Conservation (phyloP, 805 yeast genomes). For the Zygosaccharomyces gambellarensis region DNA sequence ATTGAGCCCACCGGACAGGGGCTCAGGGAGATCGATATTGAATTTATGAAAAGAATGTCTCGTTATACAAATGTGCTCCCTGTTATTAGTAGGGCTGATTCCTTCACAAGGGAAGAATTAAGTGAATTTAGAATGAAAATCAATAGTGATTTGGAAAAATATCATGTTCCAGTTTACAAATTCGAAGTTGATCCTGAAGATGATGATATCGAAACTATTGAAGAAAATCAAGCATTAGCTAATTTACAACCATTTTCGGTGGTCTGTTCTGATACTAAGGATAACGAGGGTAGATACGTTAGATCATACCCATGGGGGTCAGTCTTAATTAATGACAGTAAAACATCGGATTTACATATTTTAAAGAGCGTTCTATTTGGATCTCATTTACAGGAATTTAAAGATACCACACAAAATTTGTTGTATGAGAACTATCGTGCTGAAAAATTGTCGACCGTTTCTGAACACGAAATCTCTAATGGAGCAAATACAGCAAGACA, state of each 20-base stretch:
- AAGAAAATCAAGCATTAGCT: conserved; percentile 60
- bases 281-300: conserved; percentile 52
- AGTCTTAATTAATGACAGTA: conserved; percentile 42
- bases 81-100: conserved; percentile 63
- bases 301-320: conserved; percentile 77
- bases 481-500: conserved; percentile 15
- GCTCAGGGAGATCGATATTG: conserved; percentile 65
- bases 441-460: conserved; percentile 60
- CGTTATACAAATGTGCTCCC: conserved; percentile 74
- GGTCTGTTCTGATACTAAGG: conserved; percentile 57
- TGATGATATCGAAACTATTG: conserved; percentile 63
- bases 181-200: conserved; percentile 68
- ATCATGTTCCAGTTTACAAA: conserved; percentile 69
- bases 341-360: conserved; percentile 48
- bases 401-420: conserved; percentile 73
- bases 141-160: conserved; percentile 57
- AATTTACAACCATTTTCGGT: conserved; percentile 73
- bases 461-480: conserved; percentile 26
- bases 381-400: conserved; percentile 75
- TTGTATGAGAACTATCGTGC: conserved; percentile 77
- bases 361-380: conserved; percentile 71
- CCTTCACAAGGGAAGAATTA: conserved; percentile 61
- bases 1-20: conserved; percentile 78
- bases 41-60: conserved; percentile 63
- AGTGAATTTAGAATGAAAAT: conserved; percentile 55